Percentiles rank a stretch among this genome's conserved stretches.
Evolutionary conservation across 306 rosid species (phyloP).

Genomic region (Dryas alaskensis): DNA sequence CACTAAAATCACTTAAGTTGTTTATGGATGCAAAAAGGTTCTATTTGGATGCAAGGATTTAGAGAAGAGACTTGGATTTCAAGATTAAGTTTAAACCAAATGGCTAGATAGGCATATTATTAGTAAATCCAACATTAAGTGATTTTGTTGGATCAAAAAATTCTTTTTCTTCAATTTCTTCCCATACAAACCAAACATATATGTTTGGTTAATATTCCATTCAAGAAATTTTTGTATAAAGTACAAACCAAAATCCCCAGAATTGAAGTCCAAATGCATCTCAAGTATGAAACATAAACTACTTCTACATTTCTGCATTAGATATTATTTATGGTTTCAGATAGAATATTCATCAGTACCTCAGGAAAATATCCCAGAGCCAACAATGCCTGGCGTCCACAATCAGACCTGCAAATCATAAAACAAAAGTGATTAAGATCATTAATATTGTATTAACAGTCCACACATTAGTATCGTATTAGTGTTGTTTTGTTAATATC

Average conservation of each 20-base stretch:
- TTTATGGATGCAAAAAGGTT: neutral
- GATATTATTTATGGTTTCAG: neutral
- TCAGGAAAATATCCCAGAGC: slow-evolving; percentile 81
- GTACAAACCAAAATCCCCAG: neutral
- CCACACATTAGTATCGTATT: neutral
- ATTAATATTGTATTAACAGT: slow-evolving; percentile 9
- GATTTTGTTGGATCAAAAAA: neutral
- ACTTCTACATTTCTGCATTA: neutral
- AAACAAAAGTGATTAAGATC: slow-evolving; percentile 24
- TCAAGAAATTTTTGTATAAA: neutral
- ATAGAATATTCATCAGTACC: slow-evolving; percentile 47
- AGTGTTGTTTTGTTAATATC: too few species aligned
- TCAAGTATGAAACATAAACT: neutral
- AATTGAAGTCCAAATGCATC: neutral
- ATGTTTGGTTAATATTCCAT: neutral
- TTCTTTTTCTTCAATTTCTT: neutral
- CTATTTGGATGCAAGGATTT: neutral
- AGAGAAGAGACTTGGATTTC: neutral
- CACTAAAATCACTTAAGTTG: neutral
- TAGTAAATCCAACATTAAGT: too few species aligned
- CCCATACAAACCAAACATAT: neutral
- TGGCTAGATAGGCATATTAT: too few species aligned
- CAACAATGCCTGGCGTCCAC: slow-evolving; percentile 90
- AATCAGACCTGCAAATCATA: slow-evolving; percentile 69
- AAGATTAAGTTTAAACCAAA: neutral